Conservation (phyloP, 23 red algal species). For the Agarophyton chilense region DNA sequence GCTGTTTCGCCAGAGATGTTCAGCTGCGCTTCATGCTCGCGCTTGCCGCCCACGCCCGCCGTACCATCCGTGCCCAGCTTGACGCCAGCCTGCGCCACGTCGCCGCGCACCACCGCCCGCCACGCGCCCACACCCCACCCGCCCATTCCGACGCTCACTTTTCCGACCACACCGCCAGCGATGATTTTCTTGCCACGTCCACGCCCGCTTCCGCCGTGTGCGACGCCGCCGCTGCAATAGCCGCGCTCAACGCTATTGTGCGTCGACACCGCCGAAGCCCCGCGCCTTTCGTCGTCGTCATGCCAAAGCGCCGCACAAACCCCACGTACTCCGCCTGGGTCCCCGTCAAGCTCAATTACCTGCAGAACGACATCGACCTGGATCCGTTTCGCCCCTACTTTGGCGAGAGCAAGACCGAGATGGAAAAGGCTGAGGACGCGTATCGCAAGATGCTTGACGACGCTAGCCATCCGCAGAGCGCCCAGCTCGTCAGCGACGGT, state of each 20-base stretch:
- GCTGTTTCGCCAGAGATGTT: neutral
- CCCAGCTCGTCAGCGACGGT: neutral
- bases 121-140: neutral
- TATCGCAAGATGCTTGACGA: conserved; percentile 41
- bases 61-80: neutral
- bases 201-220: neutral
- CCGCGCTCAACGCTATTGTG: conserved; percentile 1
- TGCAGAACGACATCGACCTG: conserved; percentile 18
- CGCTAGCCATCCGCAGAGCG: neutral
- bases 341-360: conserved; percentile 45
- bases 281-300: neutral
- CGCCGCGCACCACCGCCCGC: neutral
- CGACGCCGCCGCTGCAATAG: neutral
- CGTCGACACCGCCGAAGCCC: neutral
- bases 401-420: conserved; percentile 36
- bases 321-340: conserved; percentile 61
- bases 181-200: conserved; percentile 1
- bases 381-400: conserved; percentile 56
- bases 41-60: neutral
- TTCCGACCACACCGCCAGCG: conserved; percentile 6
- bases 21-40: neutral
- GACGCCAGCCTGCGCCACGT: neutral
- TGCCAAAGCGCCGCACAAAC: neutral
- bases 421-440: conserved; percentile 27
- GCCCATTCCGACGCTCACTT: neutral